These are phyloP conservation scores for Vigna unguiculata DNA, from an alignment of 306 rosid species.

Conservation along the genomic window DNA sequence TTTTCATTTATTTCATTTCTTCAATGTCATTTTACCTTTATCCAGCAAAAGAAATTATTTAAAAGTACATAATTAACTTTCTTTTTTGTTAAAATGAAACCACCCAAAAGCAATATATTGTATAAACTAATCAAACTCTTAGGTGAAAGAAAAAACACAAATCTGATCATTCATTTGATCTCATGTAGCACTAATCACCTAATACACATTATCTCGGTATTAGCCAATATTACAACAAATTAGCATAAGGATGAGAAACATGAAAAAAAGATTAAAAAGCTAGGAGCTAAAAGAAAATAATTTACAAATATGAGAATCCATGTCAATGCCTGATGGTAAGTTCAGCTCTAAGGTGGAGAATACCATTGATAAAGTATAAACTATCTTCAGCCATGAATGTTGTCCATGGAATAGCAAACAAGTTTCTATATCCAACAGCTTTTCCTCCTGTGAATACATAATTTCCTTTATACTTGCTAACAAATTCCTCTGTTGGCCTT, in stretches of 20 bases:
- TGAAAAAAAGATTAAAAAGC: conserved; percentile 27
- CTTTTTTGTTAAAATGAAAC: conserved; percentile 3
- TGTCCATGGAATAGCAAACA: conserved; percentile 86
- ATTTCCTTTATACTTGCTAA: conserved; percentile 93
- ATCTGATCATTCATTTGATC: conserved; percentile 6
- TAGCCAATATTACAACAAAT: conserved; percentile 23
- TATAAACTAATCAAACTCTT: conserved; percentile 5
- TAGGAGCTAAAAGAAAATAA: conserved; percentile 34
- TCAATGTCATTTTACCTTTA: no score
- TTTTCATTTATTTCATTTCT: no score
- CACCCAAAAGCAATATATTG: not conserved
- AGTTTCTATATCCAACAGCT: conserved; percentile 89
- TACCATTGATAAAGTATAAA: conserved; percentile 81
- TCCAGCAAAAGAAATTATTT: no score
- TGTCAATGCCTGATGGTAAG: conserved; percentile 84
- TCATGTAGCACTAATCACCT: conserved; percentile 20
- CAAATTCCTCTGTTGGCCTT: conserved; percentile 79
- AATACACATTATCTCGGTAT: conserved; percentile 23
- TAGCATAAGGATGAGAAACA: not conserved
- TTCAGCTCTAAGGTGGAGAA: conserved; percentile 95
- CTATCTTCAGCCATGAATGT: conserved; percentile 90
- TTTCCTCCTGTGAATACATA: conserved; percentile 92
- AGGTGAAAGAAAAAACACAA: not conserved
- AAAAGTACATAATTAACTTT: not conserved
- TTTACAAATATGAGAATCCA: not conserved